Base-by-base conservation (phyloP, 2,329 filamentous ascomycete genomes). In the Plenodomus lindquistii region DNA sequence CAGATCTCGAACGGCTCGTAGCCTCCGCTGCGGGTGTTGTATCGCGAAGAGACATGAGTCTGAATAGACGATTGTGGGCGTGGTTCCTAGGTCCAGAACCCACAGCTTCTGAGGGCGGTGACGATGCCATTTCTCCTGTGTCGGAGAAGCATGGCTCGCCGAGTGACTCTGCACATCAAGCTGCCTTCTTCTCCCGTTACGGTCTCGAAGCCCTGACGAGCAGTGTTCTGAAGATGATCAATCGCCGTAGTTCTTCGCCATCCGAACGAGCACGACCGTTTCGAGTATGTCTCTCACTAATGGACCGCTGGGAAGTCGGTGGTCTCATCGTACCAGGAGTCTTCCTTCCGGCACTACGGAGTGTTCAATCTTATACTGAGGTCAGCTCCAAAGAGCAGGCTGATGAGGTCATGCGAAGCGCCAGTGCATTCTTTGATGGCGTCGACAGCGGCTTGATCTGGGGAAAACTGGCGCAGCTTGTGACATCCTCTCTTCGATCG, bases 221-320 rank as follows among this genome's bases (percentile, higher is more conserved):
- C 37, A 89, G 91, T 17, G 78, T 97, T 10, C 76, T 95, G 15
- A 81, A 83, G 39, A 88, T 96, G 85, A 87, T 97, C 52, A 80
- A 82, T 39, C 75, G 79, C 16, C 73, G 78, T 36, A 76, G 77
- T 37, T 69, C 63, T 4, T 77, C 78, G 45, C 81, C 88, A 1
- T 72, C 81, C 0, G 90, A 95, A 63, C 82, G 86, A 67, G 90
- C 91, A 17, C 85, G 86, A 34, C 93, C 94, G 0, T 97, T 96
- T 67, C 86, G 92, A 47, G 90, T 97, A 54, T 95, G 91, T 63
- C 81, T 97, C 2, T 97, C 95, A 15, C 78, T 99, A 43, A 97
- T 99, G 94, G 94, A 99, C 73, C 86, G 92, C 49, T 97, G 91
- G 92, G 94, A 99, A 70, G 93, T 99, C 57, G 94, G 94, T 22